Evolutionary conservation across 495 filamentous ascomycete species (phyloP).

Genomic region (Aspergillus carlsbadensis): DNA sequence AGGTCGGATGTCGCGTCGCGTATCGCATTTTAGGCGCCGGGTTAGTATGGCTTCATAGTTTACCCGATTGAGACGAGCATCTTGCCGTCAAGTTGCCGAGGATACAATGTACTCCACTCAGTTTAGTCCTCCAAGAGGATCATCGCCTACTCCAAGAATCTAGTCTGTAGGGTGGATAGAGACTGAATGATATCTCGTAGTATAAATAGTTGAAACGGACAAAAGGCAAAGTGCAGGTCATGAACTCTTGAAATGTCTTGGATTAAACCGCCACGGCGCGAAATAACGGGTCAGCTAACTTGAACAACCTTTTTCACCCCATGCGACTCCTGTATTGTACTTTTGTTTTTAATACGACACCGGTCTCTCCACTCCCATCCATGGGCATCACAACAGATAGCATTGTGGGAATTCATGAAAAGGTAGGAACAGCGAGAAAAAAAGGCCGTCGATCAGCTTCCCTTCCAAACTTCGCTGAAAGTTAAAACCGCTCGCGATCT

Average conservation of each 20-base stretch:
- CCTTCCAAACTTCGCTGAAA: slow-evolving; percentile 45
- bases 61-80: no score
- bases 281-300: slow-evolving; percentile 48
- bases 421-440: slow-evolving; percentile 32
- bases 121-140: no score
- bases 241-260: slow-evolving; percentile 46
- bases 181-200: no score
- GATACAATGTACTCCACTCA: background rate
- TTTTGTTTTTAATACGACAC: slow-evolving; percentile 29
- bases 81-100: no score
- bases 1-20: no score
- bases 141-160: no score
- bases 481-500: slow-evolving; percentile 46
- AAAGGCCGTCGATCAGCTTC: slow-evolving; percentile 41
- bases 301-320: slow-evolving; percentile 49
- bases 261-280: slow-evolving; percentile 52
- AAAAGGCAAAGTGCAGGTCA: slow-evolving; percentile 10
- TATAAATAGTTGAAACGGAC: no score
- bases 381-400: slow-evolving; percentile 40
- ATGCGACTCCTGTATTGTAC: slow-evolving; percentile 36
- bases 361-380: slow-evolving; percentile 27
- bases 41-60: no score
- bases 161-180: no score
- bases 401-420: slow-evolving; percentile 30
- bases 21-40: no score